phyloP scores from a whole-genome alignment of 805 yeast species.

The Metschnikowia similis region DNA sequence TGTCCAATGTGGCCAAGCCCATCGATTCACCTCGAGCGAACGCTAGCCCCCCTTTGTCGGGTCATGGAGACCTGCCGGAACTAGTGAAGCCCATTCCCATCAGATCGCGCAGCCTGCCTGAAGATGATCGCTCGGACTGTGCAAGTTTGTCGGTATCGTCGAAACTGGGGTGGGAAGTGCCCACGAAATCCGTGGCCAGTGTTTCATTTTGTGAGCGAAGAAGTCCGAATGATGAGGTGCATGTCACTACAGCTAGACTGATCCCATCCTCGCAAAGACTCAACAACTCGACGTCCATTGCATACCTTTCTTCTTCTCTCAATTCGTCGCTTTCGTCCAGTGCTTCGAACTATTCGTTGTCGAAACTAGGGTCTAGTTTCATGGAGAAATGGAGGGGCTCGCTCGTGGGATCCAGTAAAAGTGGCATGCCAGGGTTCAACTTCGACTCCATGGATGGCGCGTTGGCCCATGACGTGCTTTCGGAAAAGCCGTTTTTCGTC shows the following conservation, averaged over 20 bases:
- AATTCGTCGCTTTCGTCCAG: conserved; percentile 34
- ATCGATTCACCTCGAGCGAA: background rate
- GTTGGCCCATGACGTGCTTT: conserved; percentile 5
- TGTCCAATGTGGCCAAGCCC: background rate
- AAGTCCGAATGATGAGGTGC: conserved; percentile 15
- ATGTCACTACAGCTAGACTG: conserved; percentile 17
- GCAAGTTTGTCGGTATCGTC: conserved; percentile 23
- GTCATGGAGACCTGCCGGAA: background rate
- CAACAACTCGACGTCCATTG: conserved; percentile 31
- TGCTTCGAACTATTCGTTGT: conserved; percentile 36
- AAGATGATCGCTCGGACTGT: conserved; percentile 11
- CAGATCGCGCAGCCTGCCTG: background rate
- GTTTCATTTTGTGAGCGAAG: conserved; percentile 17
- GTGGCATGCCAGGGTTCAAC: conserved; percentile 2
- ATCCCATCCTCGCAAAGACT: conserved; percentile 27
- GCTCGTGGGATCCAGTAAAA: conserved; percentile 15
- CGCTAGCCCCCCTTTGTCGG: background rate
- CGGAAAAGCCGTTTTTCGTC: conserved; percentile 5
- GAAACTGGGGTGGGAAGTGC: conserved; percentile 46
- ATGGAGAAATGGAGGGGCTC: conserved; percentile 43
- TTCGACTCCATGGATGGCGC: conserved; percentile 8
- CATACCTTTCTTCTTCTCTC: conserved; percentile 39
- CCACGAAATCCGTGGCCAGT: conserved; percentile 31
- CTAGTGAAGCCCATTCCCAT: conserved; percentile 14
- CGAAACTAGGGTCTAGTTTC: conserved; percentile 40